Percentiles rank a stretch among this genome's conserved stretches.
phyloP scores from a whole-genome alignment of 768 basidiomycete genomes.

The Coprinopsis marcescibilis region DNA sequence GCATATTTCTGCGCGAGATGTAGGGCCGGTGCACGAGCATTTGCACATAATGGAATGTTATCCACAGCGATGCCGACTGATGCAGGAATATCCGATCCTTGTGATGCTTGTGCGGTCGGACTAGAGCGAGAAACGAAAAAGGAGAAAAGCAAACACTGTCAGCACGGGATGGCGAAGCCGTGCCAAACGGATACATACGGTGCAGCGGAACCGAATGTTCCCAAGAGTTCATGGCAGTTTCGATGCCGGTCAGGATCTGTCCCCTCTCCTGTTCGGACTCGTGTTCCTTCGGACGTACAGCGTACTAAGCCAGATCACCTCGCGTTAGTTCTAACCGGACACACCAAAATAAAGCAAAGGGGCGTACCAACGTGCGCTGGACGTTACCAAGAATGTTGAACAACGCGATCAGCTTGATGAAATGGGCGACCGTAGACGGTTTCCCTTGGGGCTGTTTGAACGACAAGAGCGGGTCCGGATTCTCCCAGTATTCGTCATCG shows the following conservation, averaged over 20 bases:
- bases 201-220: background rate
- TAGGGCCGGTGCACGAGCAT: conserved; percentile 4
- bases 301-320: background rate
- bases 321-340: background rate
- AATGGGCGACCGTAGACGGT: conserved; percentile 27
- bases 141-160: background rate
- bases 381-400: conserved; percentile 45
- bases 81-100: background rate
- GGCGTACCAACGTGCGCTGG: conserved; percentile 49
- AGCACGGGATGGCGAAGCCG: background rate
- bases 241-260: background rate
- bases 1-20: background rate
- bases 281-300: background rate
- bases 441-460: conserved; percentile 59
- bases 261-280: background rate
- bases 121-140: background rate
- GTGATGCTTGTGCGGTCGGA: background rate
- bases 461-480: conserved; percentile 39
- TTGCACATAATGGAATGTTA: background rate
- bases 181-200: too few relatives aligned
- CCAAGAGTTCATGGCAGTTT: conserved; percentile 4
- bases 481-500: conserved; percentile 63
- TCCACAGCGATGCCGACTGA: conserved; percentile 3
- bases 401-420: conserved; percentile 40
- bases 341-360: conserved; percentile 3